Conservation (phyloP, 495 filamentous ascomycete species). For the Aspergillus steynii region DNA sequence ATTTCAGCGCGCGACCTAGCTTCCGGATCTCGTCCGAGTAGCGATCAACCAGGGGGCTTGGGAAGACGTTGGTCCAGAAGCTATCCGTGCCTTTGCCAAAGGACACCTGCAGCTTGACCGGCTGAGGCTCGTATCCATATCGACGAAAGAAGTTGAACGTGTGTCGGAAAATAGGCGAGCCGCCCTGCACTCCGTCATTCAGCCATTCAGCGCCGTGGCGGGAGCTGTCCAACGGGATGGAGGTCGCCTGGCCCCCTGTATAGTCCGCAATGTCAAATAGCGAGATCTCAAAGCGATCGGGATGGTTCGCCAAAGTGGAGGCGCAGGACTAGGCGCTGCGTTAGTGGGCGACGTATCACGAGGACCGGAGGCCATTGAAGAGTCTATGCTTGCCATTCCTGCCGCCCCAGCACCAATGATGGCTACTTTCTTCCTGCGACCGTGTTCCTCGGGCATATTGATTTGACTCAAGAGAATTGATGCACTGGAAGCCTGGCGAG, state of each 20-base stretch:
- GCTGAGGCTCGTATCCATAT: constrained; percentile 66
- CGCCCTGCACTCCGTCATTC: constrained; percentile 85
- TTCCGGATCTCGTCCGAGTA: constrained; percentile 66
- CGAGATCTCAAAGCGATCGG: constrained; percentile 71
- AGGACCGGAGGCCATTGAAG: not conserved
- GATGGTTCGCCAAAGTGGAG: constrained; percentile 70
- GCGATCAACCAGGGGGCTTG: constrained; percentile 62
- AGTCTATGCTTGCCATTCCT: constrained; percentile 50
- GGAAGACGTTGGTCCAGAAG: constrained; percentile 85
- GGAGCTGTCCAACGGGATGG: constrained; percentile 67
- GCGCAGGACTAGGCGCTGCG: constrained; percentile 64
- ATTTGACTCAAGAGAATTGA: too few species aligned
- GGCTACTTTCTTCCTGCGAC: constrained; percentile 48
- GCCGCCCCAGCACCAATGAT: constrained; percentile 67
- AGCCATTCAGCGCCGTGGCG: constrained; percentile 72
- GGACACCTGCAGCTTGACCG: constrained; percentile 74
- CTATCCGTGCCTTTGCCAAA: constrained; percentile 71
- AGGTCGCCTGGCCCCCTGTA: constrained; percentile 80
- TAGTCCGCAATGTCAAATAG: constrained; percentile 67
- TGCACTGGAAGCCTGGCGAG: too few species aligned
- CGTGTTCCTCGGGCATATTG: too few species aligned
- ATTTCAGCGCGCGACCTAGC: constrained; percentile 62
- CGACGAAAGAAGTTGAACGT: constrained; percentile 75
- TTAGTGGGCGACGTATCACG: not conserved
- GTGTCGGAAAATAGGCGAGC: constrained; percentile 76